Evolutionary conservation across 257 asterid genomes (phyloP).

Genomic region (Echium plantagineum): DNA sequence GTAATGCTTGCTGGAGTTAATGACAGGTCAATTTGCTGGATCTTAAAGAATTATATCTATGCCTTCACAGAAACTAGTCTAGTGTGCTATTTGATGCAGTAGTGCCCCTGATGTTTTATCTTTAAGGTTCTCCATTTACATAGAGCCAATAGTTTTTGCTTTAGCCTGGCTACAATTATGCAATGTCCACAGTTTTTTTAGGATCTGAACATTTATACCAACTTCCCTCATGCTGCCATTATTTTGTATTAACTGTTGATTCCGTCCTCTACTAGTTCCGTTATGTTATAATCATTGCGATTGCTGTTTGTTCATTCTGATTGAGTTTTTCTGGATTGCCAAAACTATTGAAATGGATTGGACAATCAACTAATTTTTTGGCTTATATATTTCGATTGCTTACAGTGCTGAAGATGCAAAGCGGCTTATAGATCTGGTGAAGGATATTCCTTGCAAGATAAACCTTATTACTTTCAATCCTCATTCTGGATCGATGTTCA

Average conservation of each 20-base stretch:
- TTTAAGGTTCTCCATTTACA: neutral
- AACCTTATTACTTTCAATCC: conserved; percentile 90
- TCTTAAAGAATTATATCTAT: neutral
- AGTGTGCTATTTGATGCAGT: neutral
- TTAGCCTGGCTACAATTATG: neutral
- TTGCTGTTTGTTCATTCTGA: neutral
- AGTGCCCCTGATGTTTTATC: neutral
- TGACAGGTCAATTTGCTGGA: conserved; percentile 48
- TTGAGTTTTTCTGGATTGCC: neutral
- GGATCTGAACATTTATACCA: neutral
- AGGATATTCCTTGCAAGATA: conserved; percentile 94
- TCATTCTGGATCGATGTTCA: conserved; percentile 70
- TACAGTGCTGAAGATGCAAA: conserved; percentile 73
- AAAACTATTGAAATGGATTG: neutral
- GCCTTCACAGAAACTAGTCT: neutral
- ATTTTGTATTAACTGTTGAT: too few species aligned
- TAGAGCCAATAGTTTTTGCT: neutral
- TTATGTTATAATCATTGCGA: too few species aligned
- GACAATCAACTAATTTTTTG: too few species aligned
- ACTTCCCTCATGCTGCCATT: neutral
- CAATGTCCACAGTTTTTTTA: neutral
- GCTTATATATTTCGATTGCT: neutral
- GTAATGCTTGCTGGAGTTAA: conserved; percentile 98
- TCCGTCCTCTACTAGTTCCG: neutral
- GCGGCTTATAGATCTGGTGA: conserved; percentile 59